Percentiles rank a stretch among this genome's conserved stretches.
Conservation (phyloP, 768 basidiomycete species). For the Dacryopinax spathularia region DNA sequence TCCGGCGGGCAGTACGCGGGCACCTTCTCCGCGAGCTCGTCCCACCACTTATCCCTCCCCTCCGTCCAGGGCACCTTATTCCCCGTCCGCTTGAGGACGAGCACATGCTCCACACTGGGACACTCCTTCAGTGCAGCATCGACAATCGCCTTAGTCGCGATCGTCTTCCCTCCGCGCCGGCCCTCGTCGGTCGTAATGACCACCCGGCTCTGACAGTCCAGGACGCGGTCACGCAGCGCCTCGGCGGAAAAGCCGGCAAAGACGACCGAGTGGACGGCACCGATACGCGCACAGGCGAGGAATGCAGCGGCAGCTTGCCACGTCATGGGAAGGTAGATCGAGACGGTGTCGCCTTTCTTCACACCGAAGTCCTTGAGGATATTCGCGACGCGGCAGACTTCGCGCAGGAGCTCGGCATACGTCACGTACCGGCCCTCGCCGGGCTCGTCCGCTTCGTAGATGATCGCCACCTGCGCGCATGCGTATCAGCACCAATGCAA, state of each 20-base stretch:
- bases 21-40: slow-evolving; percentile 76
- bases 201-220: slow-evolving; percentile 80
- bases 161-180: slow-evolving; percentile 80
- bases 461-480: slow-evolving; percentile 62
- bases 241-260: slow-evolving; percentile 97
- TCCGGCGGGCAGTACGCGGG: slow-evolving; percentile 79
- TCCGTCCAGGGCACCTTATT: slow-evolving; percentile 63
- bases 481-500: neutral
- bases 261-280: slow-evolving; percentile 91
- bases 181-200: slow-evolving; percentile 95
- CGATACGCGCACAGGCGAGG: slow-evolving; percentile 94
- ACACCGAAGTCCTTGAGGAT: slow-evolving; percentile 80
- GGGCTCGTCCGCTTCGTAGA: slow-evolving; percentile 96
- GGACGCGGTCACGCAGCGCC: slow-evolving; percentile 78
- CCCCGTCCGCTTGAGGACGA: slow-evolving; percentile 82
- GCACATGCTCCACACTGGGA: slow-evolving; percentile 74
- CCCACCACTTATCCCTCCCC: slow-evolving; percentile 92
- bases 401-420: slow-evolving; percentile 74
- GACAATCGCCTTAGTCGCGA: slow-evolving; percentile 87
- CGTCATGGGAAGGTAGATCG: slow-evolving; percentile 85
- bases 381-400: slow-evolving; percentile 81
- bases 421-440: slow-evolving; percentile 59
- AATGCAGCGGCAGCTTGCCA: slow-evolving; percentile 95
- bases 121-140: slow-evolving; percentile 79
- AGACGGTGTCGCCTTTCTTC: slow-evolving; percentile 89